Evolutionary conservation across 2,329 filamentous ascomycete species (phyloP), one percentile per base, ranked within the genome.

Genomic region (Ceratocystis destructans): DNA sequence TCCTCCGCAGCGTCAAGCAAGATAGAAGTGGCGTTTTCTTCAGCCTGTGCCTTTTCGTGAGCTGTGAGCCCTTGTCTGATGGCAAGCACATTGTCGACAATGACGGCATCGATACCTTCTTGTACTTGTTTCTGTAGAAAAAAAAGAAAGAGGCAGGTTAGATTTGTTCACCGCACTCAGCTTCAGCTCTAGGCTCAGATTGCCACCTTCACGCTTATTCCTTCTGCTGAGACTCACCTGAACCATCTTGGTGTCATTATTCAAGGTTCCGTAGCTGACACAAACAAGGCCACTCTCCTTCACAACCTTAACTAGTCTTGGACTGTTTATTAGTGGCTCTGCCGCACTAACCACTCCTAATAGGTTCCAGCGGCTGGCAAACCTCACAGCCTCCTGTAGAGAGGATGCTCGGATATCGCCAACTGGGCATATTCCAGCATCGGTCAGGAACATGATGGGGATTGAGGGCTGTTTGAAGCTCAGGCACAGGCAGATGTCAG

Each of bases 381-480:
- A 99, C 3, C 93, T 86, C 71, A 99, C 89, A 0, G 93, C 95
- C 76, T 99, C 94, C 75, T 99, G 95, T 46, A 99, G 79, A 71
- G 90, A 96, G 69, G 86, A 91, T 0, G 94, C 93, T 17, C 94
- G 82, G 67, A 97, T 88, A 73, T 99, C 94, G 33, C 90, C 90
- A 2, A 96, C 91, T 0, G 84, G 80, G 20, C 78, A 82, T n/a
- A 85, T 86, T 0, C 93, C 94, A 0, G 91, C 90, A 72, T 99
- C 94, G 0, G 88, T 95, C 50, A 99, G 81, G 78, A 99, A 99
- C 69, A 99, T 79, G 68, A 99, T 91, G 0, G 94, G 95, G 66
- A 96, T 96, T 57, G 89, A 95, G 1, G 93, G 93, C 77, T 99
- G 94, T 78, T 99, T 99, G 81, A 96, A 96, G 66, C 88, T 94